Conservation (phyloP, 306 rosid species). For the Cicer cuneatum region DNA sequence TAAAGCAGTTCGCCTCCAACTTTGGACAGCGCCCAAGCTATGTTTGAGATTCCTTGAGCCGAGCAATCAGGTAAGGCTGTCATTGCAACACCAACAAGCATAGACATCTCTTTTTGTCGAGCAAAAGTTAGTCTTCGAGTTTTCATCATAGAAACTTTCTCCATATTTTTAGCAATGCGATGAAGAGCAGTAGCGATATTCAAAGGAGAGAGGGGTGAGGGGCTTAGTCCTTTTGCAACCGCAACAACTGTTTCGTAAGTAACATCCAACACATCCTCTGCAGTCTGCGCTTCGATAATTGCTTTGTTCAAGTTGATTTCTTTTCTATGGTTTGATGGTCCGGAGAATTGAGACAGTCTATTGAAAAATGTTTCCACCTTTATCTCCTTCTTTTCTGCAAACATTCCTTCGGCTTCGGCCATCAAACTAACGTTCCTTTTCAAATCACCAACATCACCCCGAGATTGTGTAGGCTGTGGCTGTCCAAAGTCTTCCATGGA, state of each 20-base stretch:
- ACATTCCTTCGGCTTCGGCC: slow-evolving; percentile 67
- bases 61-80: slow-evolving; percentile 84
- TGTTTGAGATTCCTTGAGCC: slow-evolving; percentile 86
- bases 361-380: slow-evolving; percentile 64
- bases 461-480: slow-evolving; percentile 34
- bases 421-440: slow-evolving; percentile 60
- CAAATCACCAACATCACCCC: slow-evolving; percentile 49
- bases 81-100: slow-evolving; percentile 90
- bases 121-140: slow-evolving; percentile 83
- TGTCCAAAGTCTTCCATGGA: slow-evolving; percentile 55
- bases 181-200: slow-evolving; percentile 94
- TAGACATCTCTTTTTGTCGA: slow-evolving; percentile 88
- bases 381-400: slow-evolving; percentile 65
- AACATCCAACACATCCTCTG: slow-evolving; percentile 81
- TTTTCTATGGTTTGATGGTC: slow-evolving; percentile 78
- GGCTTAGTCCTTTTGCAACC: slow-evolving; percentile 86
- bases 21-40: slow-evolving; percentile 92
- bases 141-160: slow-evolving; percentile 69
- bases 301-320: slow-evolving; percentile 78
- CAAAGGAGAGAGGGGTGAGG: slow-evolving; percentile 89
- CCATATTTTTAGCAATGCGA: slow-evolving; percentile 95
- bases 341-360: slow-evolving; percentile 77
- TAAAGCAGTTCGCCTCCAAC: slow-evolving; percentile 90
- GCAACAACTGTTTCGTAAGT: slow-evolving; percentile 73
- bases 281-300: slow-evolving; percentile 79